Evolutionary conservation across 2,329 filamentous ascomycete species (phyloP).

Genomic region (Chrysosporium keratinophilum): DNA sequence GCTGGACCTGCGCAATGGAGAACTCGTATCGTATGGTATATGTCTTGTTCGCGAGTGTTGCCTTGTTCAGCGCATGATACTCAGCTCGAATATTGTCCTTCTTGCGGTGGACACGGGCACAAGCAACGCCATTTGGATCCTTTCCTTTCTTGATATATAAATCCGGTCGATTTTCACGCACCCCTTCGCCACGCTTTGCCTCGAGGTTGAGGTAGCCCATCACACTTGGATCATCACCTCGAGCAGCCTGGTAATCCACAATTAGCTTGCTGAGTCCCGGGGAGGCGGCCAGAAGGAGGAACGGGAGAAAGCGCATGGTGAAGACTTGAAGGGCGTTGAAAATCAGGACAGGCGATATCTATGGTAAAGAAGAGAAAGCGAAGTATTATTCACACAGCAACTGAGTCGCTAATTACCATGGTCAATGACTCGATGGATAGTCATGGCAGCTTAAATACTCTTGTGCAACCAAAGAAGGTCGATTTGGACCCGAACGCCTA

Average conservation of each 20-base stretch:
- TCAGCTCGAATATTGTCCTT: slow-evolving; percentile 12
- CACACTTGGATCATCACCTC: slow-evolving; percentile 11
- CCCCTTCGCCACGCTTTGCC: slow-evolving; percentile 6
- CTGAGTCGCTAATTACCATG: too few relatives aligned
- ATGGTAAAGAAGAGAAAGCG: neutral
- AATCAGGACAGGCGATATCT: neutral
- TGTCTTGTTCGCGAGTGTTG: slow-evolving; percentile 12
- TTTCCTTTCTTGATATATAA: slow-evolving; percentile 12
- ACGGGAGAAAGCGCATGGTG: slow-evolving; percentile 9
- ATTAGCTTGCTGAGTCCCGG: slow-evolving; percentile 8
- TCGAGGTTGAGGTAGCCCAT: slow-evolving; percentile 14
- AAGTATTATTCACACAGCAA: neutral
- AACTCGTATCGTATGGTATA: slow-evolving; percentile 15
- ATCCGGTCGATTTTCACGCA: slow-evolving; percentile 10
- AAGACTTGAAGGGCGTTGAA: neutral
- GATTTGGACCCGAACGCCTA: neutral
- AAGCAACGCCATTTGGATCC: slow-evolving; percentile 10
- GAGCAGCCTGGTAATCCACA: slow-evolving; percentile 12
- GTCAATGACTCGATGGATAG: neutral
- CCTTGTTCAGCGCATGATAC: slow-evolving; percentile 12
- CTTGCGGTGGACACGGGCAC: slow-evolving; percentile 14
- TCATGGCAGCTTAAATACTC: neutral
- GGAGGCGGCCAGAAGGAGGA: slow-evolving; percentile 4
- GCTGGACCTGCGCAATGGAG: slow-evolving; percentile 7
- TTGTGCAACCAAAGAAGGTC: neutral